phyloP scores from a whole-genome alignment of 768 basidiomycete species.

The Leccinum subgranulosum region DNA sequence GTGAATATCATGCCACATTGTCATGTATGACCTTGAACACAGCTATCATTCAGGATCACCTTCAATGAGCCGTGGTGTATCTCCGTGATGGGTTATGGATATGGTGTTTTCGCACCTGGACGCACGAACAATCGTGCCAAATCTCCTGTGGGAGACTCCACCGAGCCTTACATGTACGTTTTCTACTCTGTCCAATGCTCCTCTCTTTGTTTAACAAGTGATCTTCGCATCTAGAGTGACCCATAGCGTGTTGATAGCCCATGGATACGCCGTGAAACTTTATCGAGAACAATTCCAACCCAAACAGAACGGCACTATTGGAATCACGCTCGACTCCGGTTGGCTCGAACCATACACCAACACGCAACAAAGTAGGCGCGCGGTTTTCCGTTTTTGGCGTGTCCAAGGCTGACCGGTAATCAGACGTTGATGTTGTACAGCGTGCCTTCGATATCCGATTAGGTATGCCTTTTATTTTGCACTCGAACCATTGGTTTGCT shows the following conservation, averaged over 20 bases:
- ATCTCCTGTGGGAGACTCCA: slow-evolving; percentile 62
- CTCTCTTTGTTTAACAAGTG: not conserved
- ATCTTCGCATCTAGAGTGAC: slow-evolving; percentile 48
- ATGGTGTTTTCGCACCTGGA: slow-evolving; percentile 73
- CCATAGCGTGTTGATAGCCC: slow-evolving; percentile 66
- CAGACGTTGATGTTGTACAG: slow-evolving; percentile 69
- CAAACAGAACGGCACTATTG: slow-evolving; percentile 63
- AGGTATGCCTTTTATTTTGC: slow-evolving; percentile 44
- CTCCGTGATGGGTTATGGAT: slow-evolving; percentile 66
- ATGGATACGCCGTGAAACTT: slow-evolving; percentile 65
- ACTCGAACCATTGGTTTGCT: slow-evolving; percentile 21
- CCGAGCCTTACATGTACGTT: slow-evolving; percentile 70
- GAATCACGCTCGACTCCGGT: slow-evolving; percentile 77
- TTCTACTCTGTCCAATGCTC: not conserved
- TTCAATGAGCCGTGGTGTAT: slow-evolving; percentile 82
- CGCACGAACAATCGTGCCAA: slow-evolving; percentile 62
- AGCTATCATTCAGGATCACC: slow-evolving; percentile 51
- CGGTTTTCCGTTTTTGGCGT: not conserved
- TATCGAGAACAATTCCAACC: slow-evolving; percentile 69
- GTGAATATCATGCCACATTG: slow-evolving; percentile 30
- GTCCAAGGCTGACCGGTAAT: not conserved
- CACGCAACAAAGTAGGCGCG: slow-evolving; percentile 53
- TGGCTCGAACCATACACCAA: slow-evolving; percentile 76
- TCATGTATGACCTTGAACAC: slow-evolving; percentile 14
- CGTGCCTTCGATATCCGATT: slow-evolving; percentile 76